These are phyloP conservation scores for Sphaceloma murrayae DNA, from an alignment of 2,329 filamentous ascomycete species.

Conservation along the genomic window DNA sequence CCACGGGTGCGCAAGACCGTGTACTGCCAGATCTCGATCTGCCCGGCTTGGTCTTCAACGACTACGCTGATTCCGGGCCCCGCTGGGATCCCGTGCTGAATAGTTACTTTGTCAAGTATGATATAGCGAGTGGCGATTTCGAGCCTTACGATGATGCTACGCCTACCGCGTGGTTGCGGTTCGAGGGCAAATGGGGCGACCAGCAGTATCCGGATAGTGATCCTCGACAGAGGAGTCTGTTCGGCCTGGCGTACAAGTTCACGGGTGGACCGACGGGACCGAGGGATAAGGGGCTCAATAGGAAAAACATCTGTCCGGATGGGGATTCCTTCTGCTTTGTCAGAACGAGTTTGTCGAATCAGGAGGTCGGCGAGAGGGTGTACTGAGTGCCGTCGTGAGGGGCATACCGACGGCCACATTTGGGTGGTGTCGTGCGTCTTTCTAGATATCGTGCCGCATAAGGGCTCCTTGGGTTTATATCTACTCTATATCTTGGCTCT, in stretches of 20 bases:
- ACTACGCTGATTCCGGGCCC: constrained; percentile 46
- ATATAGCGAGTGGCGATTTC: constrained; percentile 35
- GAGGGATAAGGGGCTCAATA: constrained; percentile 47
- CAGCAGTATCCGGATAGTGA: constrained; percentile 46
- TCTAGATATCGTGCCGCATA: background rate
- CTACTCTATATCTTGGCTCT: constrained; percentile 2
- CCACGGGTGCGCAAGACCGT: constrained; percentile 51
- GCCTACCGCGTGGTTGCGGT: constrained; percentile 49
- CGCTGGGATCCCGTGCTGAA: constrained; percentile 52
- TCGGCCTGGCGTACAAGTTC: constrained; percentile 37
- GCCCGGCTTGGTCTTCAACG: constrained; percentile 43
- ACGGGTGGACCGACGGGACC: constrained; percentile 52
- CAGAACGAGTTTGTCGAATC: background rate
- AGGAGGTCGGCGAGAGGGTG: background rate
- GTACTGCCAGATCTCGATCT: constrained; percentile 52
- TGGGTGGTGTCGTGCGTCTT: background rate
- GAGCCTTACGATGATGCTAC: constrained; percentile 35
- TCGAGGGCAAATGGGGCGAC: constrained; percentile 54
- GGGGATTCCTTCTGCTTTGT: constrained; percentile 9
- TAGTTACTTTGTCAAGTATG: constrained; percentile 49
- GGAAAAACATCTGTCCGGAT: constrained; percentile 45
- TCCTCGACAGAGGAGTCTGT: constrained; percentile 38
- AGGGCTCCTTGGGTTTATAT: no score
- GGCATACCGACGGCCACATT: background rate
- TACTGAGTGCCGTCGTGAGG: no score